Evolutionary conservation across 2,329 filamentous ascomycete genomes (phyloP).

Genomic region (Diaporthe ampelina): DNA sequence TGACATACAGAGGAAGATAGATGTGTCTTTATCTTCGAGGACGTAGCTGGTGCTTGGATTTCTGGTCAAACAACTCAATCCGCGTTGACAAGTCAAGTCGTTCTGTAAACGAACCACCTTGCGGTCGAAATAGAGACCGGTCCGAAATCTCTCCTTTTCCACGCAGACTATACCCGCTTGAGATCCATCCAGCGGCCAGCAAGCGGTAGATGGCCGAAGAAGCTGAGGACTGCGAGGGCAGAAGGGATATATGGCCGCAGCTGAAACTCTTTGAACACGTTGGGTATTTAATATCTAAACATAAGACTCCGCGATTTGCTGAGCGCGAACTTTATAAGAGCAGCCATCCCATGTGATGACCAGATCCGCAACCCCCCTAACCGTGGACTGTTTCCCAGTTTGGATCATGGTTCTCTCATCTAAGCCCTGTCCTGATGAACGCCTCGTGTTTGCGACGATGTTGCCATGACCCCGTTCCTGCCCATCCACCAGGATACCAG

Average conservation of each 20-base stretch:
- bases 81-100: too few relatives aligned
- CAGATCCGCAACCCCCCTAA: background rate
- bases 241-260: too few relatives aligned
- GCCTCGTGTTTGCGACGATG: background rate
- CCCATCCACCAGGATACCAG: background rate
- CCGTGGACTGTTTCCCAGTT: too few relatives aligned
- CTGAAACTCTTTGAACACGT: background rate
- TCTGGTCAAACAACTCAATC: background rate
- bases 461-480: background rate
- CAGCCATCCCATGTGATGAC: background rate
- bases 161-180: background rate
- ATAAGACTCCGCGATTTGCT: background rate
- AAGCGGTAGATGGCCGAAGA: background rate
- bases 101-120: background rate
- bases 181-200: background rate
- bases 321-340: background rate
- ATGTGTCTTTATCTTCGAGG: background rate
- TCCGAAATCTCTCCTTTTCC: background rate
- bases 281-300: background rate
- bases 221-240: background rate
- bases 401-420: background rate
- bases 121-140: background rate
- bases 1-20: background rate
- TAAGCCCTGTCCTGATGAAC: background rate
- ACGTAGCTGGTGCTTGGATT: background rate